phyloP scores from a whole-genome alignment of 2,329 filamentous ascomycete genomes.

The Colletotrichum godetiae region DNA sequence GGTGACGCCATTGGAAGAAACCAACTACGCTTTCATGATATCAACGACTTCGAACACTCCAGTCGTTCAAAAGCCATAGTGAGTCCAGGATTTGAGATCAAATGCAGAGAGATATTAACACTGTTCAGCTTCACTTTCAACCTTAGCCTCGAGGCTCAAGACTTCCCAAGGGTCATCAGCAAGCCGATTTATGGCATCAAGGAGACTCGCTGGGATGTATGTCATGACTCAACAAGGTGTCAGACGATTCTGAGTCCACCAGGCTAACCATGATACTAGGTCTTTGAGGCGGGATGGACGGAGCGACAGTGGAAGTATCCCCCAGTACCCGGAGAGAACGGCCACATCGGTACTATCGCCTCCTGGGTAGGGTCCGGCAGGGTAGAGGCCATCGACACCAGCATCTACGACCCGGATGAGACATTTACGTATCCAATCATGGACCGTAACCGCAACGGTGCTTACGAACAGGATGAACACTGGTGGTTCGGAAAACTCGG shows the following conservation, averaged over 20 bases:
- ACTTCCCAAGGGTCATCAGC: conserved; percentile 36
- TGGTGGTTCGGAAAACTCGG: conserved; percentile 58
- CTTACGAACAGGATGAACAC: conserved; percentile 37
- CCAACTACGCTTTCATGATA: too few species aligned
- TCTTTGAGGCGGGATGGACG: conserved; percentile 52
- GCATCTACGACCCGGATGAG: conserved; percentile 39
- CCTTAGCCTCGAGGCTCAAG: conserved; percentile 63
- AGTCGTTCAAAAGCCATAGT: too few species aligned
- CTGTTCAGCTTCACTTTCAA: conserved; percentile 64
- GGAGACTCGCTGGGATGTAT: conserved; percentile 38
- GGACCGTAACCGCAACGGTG: conserved; percentile 29
- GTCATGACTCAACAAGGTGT: background rate
- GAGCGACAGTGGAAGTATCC: conserved; percentile 56
- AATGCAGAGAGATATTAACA: too few species aligned
- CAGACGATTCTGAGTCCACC: too few species aligned
- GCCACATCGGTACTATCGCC: conserved; percentile 54
- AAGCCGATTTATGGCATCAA: conserved; percentile 37
- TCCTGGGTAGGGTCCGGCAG: conserved; percentile 37
- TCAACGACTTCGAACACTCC: too few species aligned
- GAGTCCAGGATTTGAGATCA: too few species aligned
- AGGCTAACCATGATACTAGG: conserved; percentile 33
- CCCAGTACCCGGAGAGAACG: conserved; percentile 48
- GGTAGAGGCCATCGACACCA: conserved; percentile 36
- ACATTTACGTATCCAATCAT: conserved; percentile 41
- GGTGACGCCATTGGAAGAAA: conserved; percentile 19